A percentile compares a stretch with the other conserved stretches of the same genome.
phyloP scores from a whole-genome alignment of 2,329 filamentous ascomycete species.

The Ophiostoma australiae region DNA sequence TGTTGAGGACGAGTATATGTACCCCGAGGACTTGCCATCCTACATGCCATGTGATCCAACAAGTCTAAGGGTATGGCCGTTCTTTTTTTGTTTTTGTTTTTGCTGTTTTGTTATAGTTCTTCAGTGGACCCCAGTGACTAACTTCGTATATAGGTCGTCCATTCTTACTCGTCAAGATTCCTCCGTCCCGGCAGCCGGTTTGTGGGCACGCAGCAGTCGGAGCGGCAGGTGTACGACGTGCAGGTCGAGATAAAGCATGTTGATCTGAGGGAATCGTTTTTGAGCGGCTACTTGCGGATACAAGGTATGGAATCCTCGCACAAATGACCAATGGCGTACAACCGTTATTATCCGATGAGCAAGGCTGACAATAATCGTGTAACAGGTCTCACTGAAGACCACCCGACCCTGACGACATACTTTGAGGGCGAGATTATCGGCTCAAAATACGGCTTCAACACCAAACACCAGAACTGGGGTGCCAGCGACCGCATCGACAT shows the following conservation, averaged over 20 bases:
- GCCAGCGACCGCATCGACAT: constrained; percentile 87
- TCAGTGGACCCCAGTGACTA: background rate
- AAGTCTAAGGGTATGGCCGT: constrained; percentile 48
- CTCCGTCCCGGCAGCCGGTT: constrained; percentile 85
- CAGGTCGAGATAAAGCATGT: constrained; percentile 97
- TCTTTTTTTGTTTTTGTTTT: constrained; percentile 10
- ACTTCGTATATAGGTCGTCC: constrained; percentile 53
- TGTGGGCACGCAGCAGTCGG: constrained; percentile 84
- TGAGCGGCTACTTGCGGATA: constrained; percentile 92
- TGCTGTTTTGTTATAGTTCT: background rate
- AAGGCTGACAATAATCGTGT: background rate
- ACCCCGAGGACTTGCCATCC: constrained; percentile 35
- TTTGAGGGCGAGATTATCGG: constrained; percentile 98
- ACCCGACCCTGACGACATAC: constrained; percentile 95
- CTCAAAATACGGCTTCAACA: constrained; percentile 88
- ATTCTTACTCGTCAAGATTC: constrained; percentile 78
- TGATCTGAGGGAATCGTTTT: constrained; percentile 85
- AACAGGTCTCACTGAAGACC: constrained; percentile 84
- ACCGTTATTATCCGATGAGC: background rate
- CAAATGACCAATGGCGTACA: background rate
- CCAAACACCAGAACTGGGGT: constrained; percentile 84
- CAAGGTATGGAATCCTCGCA: constrained; percentile 58
- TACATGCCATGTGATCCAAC: constrained; percentile 52
- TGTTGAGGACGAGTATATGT: constrained; percentile 30
- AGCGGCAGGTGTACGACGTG: constrained; percentile 88